Evolutionary conservation across 1,139 yeast species (phyloP).

Genomic region (Meyerozyma smithsonii): DNA sequence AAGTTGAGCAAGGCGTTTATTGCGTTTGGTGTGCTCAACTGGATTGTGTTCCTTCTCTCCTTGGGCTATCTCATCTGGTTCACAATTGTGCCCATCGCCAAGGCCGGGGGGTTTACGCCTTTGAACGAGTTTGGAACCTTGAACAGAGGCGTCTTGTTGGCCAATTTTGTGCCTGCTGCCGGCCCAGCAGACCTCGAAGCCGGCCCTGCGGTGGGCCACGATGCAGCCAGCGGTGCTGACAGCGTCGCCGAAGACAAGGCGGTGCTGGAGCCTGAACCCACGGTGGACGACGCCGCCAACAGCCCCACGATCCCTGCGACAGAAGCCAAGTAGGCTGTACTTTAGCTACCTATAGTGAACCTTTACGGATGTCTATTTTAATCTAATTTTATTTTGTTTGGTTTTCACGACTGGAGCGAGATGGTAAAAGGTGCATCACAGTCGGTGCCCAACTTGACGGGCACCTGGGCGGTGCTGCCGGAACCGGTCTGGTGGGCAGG

Average conservation of each 20-base stretch:
- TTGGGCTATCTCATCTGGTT: constrained; percentile 19
- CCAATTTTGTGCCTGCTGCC: background rate
- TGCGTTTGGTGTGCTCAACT: constrained; percentile 26
- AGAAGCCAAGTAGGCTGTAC: background rate
- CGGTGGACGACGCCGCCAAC: background rate
- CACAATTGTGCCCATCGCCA: constrained; percentile 18
- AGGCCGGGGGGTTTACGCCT: background rate
- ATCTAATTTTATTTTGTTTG: background rate
- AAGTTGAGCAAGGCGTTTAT: constrained; percentile 23
- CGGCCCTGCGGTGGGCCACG: background rate
- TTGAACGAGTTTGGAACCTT: background rate
- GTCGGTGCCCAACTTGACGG: constrained; percentile 45
- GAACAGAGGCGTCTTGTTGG: background rate
- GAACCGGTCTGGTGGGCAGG: constrained; percentile 38
- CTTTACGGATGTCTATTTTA: background rate
- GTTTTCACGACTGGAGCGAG: background rate
- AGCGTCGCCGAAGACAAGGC: background rate
- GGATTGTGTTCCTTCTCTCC: constrained; percentile 22
- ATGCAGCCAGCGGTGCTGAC: background rate
- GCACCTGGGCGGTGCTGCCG: constrained; percentile 46
- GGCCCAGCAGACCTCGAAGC: constrained; percentile 1
- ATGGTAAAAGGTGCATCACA: constrained; percentile 38
- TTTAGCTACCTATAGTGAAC: background rate
- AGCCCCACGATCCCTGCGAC: background rate
- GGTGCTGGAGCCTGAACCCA: background rate